These are phyloP conservation scores for Penicillium expansum DNA, from an alignment of 2,329 filamentous ascomycete genomes.

Conservation along the genomic window DNA sequence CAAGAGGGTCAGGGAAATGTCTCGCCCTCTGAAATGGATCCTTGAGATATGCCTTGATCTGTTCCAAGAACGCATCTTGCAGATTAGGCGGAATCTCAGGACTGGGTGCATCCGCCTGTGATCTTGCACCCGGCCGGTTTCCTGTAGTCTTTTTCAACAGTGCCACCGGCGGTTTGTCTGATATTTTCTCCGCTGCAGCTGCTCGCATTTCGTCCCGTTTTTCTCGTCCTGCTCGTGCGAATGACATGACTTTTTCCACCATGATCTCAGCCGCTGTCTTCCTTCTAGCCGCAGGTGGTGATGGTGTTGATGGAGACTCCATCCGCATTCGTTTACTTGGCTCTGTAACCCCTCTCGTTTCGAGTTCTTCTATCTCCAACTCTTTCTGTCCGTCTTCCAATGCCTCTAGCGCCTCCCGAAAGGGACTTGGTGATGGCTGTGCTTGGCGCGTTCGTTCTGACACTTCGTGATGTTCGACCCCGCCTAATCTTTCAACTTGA, in stretches of 20 bases:
- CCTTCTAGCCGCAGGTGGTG: background rate
- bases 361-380: background rate
- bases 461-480: background rate
- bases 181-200: background rate
- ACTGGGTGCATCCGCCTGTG: background rate
- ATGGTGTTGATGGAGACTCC: background rate
- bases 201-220: background rate
- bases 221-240: background rate
- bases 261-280: background rate
- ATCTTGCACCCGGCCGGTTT: background rate
- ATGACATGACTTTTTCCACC: background rate
- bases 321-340: background rate
- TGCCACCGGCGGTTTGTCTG: background rate
- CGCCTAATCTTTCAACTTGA: background rate
- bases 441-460: background rate
- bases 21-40: background rate
- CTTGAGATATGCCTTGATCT: background rate
- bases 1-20: conserved; percentile 5
- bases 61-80: background rate
- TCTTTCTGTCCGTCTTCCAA: background rate
- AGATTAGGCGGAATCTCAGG: background rate
- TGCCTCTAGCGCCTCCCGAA: background rate
- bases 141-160: background rate
- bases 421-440: background rate
- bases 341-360: background rate